These are phyloP conservation scores for Mortierella alpina DNA, from an alignment of 192 early-diverging fungal genomes.

Conservation along the genomic window DNA sequence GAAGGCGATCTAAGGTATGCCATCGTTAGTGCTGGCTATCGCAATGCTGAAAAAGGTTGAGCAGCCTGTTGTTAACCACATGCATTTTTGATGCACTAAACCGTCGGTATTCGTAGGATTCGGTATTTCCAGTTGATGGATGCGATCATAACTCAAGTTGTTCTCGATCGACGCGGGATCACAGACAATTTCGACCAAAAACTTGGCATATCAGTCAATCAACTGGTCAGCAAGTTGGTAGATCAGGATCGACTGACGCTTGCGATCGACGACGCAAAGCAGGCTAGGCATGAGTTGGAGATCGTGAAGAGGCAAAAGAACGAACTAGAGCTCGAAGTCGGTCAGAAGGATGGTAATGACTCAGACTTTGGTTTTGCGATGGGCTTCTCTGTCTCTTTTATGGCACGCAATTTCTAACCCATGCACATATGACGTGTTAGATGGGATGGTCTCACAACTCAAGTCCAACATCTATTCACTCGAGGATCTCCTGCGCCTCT, in stretches of 20 bases:
- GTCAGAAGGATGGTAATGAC: slow-evolving; percentile 70
- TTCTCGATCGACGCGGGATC: slow-evolving; percentile 74
- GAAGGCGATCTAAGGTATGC: slow-evolving; percentile 66
- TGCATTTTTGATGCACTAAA: not conserved
- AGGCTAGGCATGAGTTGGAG: slow-evolving; percentile 72
- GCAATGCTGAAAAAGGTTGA: too few species aligned
- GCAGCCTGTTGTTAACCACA: too few species aligned
- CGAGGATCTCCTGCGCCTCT: slow-evolving; percentile 79
- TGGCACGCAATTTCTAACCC: not conserved
- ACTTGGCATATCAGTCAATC: slow-evolving; percentile 74
- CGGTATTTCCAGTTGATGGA: slow-evolving; percentile 86
- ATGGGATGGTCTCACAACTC: slow-evolving; percentile 72
- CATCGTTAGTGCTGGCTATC: not conserved
- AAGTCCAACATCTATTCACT: slow-evolving; percentile 76
- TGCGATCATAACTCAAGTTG: slow-evolving; percentile 79
- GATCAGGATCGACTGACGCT: slow-evolving; percentile 80
- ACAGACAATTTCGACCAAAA: slow-evolving; percentile 70
- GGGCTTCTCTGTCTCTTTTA: not conserved
- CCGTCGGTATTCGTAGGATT: slow-evolving; percentile 52
- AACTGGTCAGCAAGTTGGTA: slow-evolving; percentile 77
- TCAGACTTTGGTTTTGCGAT: not conserved
- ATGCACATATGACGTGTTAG: slow-evolving; percentile 5
- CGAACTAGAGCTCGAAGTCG: slow-evolving; percentile 78
- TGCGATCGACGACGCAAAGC: slow-evolving; percentile 74
- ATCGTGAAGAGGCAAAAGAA: slow-evolving; percentile 75